Percentiles rank a stretch among this genome's conserved stretches.
phyloP scores from a whole-genome alignment of 2,329 filamentous ascomycete species.

The Penicillium palitans region DNA sequence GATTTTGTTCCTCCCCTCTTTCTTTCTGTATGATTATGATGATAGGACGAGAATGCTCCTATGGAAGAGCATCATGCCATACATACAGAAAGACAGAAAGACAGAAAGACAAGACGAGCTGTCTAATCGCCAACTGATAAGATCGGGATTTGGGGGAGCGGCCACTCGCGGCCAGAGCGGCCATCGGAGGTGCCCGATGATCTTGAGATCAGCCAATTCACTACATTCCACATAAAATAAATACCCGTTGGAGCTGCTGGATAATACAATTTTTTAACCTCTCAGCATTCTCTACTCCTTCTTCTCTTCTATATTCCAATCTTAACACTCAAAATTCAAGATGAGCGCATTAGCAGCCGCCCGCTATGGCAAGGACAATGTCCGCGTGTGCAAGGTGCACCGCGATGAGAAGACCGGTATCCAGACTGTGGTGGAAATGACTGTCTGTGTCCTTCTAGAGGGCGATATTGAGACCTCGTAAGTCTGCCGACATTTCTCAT shows the following conservation, averaged over 20 bases:
- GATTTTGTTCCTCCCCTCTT: too few species aligned
- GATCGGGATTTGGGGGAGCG: conserved; percentile 29
- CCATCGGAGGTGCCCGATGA: conserved; percentile 42
- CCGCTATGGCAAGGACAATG: conserved; percentile 77
- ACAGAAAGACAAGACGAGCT: neutral
- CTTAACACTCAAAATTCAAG: conserved; percentile 9
- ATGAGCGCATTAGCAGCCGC: conserved; percentile 46
- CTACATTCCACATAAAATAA: conserved; percentile 2
- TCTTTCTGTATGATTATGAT: neutral
- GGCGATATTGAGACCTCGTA: conserved; percentile 85
- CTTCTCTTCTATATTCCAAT: neutral
- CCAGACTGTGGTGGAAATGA: conserved; percentile 92
- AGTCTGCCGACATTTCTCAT: conserved; percentile 31
- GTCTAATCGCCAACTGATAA: conserved; percentile 25
- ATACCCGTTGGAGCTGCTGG: neutral
- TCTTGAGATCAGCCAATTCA: conserved; percentile 6
- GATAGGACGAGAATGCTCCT: neutral
- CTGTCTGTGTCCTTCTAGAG: conserved; percentile 86
- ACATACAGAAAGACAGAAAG: neutral
- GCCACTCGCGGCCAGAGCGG: conserved; percentile 40
- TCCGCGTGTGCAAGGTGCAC: conserved; percentile 94
- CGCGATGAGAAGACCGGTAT: conserved; percentile 71
- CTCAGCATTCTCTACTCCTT: neutral
- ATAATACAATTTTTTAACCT: neutral
- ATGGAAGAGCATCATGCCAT: conserved; percentile 1